Conservation (phyloP, 73 alveolate genomes). For the Blepharisma japonicum region DNA sequence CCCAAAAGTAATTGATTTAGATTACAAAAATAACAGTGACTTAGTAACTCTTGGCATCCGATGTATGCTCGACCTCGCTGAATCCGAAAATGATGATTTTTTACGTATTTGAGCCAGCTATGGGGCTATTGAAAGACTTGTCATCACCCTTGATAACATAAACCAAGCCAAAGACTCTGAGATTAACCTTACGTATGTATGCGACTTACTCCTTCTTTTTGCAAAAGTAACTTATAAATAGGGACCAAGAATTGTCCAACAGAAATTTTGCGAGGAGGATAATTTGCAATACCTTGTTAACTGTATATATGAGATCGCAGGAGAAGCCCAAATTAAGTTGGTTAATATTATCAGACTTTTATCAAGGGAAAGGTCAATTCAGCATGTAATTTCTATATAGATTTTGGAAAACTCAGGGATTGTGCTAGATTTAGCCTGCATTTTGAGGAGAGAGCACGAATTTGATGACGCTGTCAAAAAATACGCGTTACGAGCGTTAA, state of each 20-base stretch:
- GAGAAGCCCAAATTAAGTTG: neutral
- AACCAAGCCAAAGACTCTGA: constrained; percentile 13
- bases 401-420: constrained; percentile 22
- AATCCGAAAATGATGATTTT: neutral
- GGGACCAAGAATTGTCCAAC: constrained; percentile 19
- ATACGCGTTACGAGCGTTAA: neutral
- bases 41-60: constrained; percentile 13
- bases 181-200: neutral
- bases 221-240: neutral
- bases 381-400: neutral
- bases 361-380: neutral
- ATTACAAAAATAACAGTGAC: constrained; percentile 35
- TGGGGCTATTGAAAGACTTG: constrained; percentile 9
- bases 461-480: neutral
- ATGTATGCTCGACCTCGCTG: neutral
- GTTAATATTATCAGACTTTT: neutral
- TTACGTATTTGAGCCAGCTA: neutral
- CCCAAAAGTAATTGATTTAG: constrained; percentile 44
- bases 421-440: neutral
- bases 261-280: constrained; percentile 5
- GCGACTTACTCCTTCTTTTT: constrained; percentile 1
- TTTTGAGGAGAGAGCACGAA: neutral
- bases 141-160: constrained; percentile 6
- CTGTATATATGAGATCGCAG: neutral
- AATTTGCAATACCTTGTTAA: neutral